These are phyloP conservation scores for Epicoccum sorghinum DNA, from an alignment of 2,329 filamentous ascomycete genomes.

Conservation along the genomic window DNA sequence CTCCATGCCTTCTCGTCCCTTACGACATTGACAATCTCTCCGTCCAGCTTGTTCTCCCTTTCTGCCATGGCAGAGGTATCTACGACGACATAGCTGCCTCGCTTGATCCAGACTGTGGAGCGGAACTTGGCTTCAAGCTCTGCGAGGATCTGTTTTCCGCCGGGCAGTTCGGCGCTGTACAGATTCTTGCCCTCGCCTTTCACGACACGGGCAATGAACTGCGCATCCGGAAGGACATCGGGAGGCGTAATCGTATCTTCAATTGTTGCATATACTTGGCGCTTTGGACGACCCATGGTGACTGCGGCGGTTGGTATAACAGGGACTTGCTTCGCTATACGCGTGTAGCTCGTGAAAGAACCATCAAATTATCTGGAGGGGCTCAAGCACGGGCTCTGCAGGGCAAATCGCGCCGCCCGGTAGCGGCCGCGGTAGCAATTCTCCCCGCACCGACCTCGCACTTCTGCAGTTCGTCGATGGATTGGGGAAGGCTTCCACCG, in stretches of 20 bases:
- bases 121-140: slow-evolving; percentile 87
- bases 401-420: neutral
- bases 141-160: slow-evolving; percentile 68
- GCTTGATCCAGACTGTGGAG: slow-evolving; percentile 91
- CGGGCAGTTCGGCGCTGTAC: slow-evolving; percentile 77
- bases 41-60: slow-evolving; percentile 76
- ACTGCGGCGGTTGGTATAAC: neutral
- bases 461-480: neutral
- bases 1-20: slow-evolving; percentile 91
- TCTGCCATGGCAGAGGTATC: slow-evolving; percentile 71
- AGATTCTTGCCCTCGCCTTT: slow-evolving; percentile 88
- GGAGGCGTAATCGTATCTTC: slow-evolving; percentile 72
- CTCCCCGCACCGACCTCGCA: slow-evolving; percentile 12
- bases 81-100: slow-evolving; percentile 84
- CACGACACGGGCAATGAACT: slow-evolving; percentile 76
- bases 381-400: neutral
- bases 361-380: slow-evolving; percentile 15
- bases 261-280: slow-evolving; percentile 77
- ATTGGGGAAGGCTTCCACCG: slow-evolving; percentile 17
- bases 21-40: slow-evolving; percentile 92
- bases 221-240: slow-evolving; percentile 55
- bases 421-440: slow-evolving; percentile 12
- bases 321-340: neutral
- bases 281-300: slow-evolving; percentile 75
- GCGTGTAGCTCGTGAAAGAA: slow-evolving; percentile 5